Evolutionary conservation across 2,329 filamentous ascomycete species (phyloP), one percentile per base, ranked within the genome.

Genomic region (Aspergillus proliferans): DNA sequence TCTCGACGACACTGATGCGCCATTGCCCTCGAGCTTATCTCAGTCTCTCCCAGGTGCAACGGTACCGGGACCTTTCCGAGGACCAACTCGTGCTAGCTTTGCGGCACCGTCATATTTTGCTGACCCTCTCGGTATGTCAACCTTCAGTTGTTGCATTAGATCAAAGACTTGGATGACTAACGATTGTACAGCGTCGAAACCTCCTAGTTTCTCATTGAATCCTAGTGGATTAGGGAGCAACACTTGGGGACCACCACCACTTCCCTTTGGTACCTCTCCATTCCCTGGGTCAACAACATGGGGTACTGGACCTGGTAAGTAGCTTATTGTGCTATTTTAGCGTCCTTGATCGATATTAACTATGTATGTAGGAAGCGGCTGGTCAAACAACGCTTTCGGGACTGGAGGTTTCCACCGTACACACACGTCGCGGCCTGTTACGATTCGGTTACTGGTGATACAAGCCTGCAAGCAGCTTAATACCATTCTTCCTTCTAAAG

Each of bases 361-460:
- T 44, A 50, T 12, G n/a, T 45, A 53, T 26, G 44, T 61, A 68
- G 72, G 72, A 46, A 65, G 67, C 49, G 71, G 72, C 30, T 78
- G 76, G 72, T 58, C 71, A 30, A 73, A 68, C 50, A 72, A 69
- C 50, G 70, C 72, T 2, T 82, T 83, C 55, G 76, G 77, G 22
- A 58, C 77, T 36, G 70, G 71, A 39, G 62, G 67, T 45, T 66
- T 70, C 54, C 64, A 71, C 58, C 76, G 80, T 5, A 71, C 76
- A 4, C 71, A 74, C 46, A 80, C 83, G 47, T 82, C 84, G 43
- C 81, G 86, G 10, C 81, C 86, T 18, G 78, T 89, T 14, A 75
- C 81, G 1, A 77, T 94, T 47, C 84, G 89, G 38, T 74, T 86
- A 50, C 79, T 89, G 65, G 81, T 95, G 15, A 91, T 88, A 56